A percentile compares a stretch with the other conserved stretches of the same genome.
These are phyloP conservation scores for Cystobasidium slooffiae DNA, from an alignment of 1,284 basidiomycete genomes.

Conservation along the genomic window DNA sequence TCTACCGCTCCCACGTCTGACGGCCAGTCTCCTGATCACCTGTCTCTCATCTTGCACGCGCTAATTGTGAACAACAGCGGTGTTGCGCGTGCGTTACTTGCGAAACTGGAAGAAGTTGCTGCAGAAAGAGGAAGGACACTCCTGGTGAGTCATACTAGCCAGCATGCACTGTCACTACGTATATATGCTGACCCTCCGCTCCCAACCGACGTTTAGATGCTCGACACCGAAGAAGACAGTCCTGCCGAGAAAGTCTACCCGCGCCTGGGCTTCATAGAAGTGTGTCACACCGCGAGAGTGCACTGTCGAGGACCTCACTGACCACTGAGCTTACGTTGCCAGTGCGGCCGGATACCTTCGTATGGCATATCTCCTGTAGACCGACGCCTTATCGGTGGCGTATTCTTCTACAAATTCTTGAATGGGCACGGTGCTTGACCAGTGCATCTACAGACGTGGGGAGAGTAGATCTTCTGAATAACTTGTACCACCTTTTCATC, in stretches of 20 bases:
- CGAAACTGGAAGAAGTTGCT: conserved; percentile 18
- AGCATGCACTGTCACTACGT: background rate
- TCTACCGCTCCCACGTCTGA: background rate
- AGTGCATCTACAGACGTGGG: no score
- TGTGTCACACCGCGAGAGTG: background rate
- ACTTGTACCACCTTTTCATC: no score
- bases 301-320: background rate
- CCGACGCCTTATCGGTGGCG: conserved; percentile 4
- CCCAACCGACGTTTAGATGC: background rate
- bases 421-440: conserved; percentile 6
- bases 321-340: background rate
- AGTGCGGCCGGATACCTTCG: conserved; percentile 23
- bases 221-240: conserved; percentile 30
- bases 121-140: conserved; percentile 9
- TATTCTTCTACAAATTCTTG: conserved; percentile 30
- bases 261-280: conserved; percentile 25
- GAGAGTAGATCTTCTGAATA: no score
- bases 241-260: conserved; percentile 32
- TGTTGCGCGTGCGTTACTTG: conserved; percentile 16
- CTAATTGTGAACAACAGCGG: background rate
- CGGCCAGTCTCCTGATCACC: no score
- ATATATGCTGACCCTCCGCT: no score
- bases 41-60: no score
- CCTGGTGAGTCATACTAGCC: conserved; percentile 1
- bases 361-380: conserved; percentile 27